phyloP scores from a whole-genome alignment of 352 stramenopile genomes.

The Halophytophthora batemanensis region DNA sequence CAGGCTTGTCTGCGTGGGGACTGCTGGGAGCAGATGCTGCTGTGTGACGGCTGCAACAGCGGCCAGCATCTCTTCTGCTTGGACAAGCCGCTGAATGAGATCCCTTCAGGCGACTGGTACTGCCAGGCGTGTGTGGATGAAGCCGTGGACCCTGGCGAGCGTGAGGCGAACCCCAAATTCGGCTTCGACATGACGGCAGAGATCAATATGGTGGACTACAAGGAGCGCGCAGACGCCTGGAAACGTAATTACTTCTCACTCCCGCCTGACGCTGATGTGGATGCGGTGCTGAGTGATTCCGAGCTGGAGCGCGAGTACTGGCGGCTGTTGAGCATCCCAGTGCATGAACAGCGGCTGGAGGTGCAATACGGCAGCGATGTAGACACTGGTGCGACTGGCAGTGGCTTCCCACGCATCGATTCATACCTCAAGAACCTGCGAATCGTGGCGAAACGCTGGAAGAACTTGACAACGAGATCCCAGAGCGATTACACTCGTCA shows the following conservation, averaged over 20 bases:
- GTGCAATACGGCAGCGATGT: conserved; percentile 93
- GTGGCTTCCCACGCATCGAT: conserved; percentile 80
- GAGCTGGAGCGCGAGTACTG: conserved; percentile 90
- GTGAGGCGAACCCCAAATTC: conserved; percentile 61
- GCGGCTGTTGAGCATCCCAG: conserved; percentile 73
- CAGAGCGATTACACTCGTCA: conserved; percentile 31
- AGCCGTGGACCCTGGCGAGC: conserved; percentile 31
- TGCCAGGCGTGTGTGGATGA: conserved; percentile 68
- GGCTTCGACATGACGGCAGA: conserved; percentile 83
- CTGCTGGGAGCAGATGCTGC: conserved; percentile 75
- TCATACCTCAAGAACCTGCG: conserved; percentile 52
- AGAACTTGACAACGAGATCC: conserved; percentile 35
- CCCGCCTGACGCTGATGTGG: conserved; percentile 25
- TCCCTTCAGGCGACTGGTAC: conserved; percentile 80
- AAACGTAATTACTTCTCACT: conserved; percentile 74
- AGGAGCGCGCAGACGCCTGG: conserved; percentile 80
- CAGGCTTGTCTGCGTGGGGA: conserved; percentile 82
- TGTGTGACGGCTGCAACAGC: conserved; percentile 81
- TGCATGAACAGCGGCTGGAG: conserved; percentile 76
- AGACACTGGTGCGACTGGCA: conserved; percentile 82
- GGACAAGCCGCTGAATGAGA: conserved; percentile 41
- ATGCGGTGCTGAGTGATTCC: conserved; percentile 46
- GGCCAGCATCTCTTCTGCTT: conserved; percentile 84
- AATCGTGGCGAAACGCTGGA: conserved; percentile 46
- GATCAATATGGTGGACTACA: conserved; percentile 79